Percentiles rank a stretch among this genome's conserved stretches.
phyloP scores from a whole-genome alignment of 345 rosid species.

The Gossypium thurberi region DNA sequence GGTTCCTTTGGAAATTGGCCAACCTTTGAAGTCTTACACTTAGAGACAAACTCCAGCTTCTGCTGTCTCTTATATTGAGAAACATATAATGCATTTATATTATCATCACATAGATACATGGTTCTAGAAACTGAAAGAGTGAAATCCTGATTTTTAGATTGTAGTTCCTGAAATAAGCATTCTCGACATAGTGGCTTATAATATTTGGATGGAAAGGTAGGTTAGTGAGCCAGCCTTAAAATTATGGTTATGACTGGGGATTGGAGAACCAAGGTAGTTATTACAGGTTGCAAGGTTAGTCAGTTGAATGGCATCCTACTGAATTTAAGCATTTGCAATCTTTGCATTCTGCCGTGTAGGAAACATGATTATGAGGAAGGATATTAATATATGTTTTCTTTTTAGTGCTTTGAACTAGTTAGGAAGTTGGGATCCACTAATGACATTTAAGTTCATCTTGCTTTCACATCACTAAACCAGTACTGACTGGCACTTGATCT shows the following conservation, averaged over 20 bases:
- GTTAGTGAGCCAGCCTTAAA: not conserved
- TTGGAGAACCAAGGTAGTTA: not conserved
- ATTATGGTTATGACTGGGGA: not conserved
- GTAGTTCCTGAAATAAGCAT: not conserved
- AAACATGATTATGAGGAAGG: not conserved
- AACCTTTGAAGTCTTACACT: not conserved
- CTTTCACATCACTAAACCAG: slow-evolving; percentile 1
- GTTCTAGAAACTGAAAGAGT: not conserved
- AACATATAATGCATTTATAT: not conserved
- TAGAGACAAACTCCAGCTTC: not conserved
- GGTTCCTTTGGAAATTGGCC: not conserved
- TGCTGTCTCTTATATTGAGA: not conserved
- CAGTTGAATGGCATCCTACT: not conserved
- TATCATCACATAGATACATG: not conserved
- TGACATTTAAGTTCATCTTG: not conserved
- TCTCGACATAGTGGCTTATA: not conserved
- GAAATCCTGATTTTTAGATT: not conserved
- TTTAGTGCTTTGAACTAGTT: not conserved
- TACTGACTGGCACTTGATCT: not conserved
- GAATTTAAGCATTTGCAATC: not conserved
- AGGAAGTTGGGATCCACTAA: not conserved
- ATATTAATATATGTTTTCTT: not conserved
- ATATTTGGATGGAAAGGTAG: not conserved
- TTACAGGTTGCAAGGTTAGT: not conserved
- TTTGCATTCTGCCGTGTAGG: slow-evolving; percentile 6